Percentiles rank a stretch among this genome's conserved stretches.
Conservation (phyloP, 2,329 filamentous ascomycete species). For the Septoria linicola region DNA sequence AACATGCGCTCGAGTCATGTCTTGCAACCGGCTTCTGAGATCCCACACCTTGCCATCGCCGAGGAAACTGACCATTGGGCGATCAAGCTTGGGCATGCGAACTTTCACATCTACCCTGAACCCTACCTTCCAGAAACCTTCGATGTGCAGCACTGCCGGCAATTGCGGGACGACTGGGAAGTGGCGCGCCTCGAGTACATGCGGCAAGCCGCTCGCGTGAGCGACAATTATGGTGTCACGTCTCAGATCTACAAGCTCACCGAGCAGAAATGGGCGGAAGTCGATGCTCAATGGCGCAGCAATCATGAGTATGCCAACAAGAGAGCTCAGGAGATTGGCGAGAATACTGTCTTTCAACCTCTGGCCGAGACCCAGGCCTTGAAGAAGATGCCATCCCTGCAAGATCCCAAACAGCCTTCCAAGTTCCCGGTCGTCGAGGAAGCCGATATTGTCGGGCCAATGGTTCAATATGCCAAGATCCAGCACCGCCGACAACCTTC, state of each 20-base stretch:
- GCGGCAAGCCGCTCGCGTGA: slow-evolving; percentile 81
- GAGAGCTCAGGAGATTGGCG: slow-evolving; percentile 39
- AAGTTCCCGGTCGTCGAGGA: slow-evolving; percentile 89
- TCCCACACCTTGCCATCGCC: slow-evolving; percentile 62
- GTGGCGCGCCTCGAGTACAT: slow-evolving; percentile 80
- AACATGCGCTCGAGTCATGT: slow-evolving; percentile 49
- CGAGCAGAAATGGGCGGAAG: slow-evolving; percentile 82
- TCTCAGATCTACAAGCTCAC: slow-evolving; percentile 86
- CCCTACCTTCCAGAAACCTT: slow-evolving; percentile 70
- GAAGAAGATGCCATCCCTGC: slow-evolving; percentile 66
- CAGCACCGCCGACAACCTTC: slow-evolving; percentile 31
- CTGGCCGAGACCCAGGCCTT: slow-evolving; percentile 54
- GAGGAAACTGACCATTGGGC: slow-evolving; percentile 63
- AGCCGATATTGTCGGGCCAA: slow-evolving; percentile 89
- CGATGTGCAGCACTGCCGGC: slow-evolving; percentile 58
- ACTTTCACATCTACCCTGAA: slow-evolving; percentile 82
- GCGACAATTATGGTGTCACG: slow-evolving; percentile 85
- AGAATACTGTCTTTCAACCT: slow-evolving; percentile 41
- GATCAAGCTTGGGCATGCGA: slow-evolving; percentile 81
- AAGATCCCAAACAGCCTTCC: slow-evolving; percentile 65
- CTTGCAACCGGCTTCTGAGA: slow-evolving; percentile 58
- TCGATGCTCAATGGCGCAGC: slow-evolving; percentile 70
- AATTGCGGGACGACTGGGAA: slow-evolving; percentile 78
- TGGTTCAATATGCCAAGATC: slow-evolving; percentile 58
- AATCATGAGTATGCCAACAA: slow-evolving; percentile 63